Evolutionary conservation across 2,329 filamentous ascomycete species (phyloP).

Genomic region (Esteya vermicola): DNA sequence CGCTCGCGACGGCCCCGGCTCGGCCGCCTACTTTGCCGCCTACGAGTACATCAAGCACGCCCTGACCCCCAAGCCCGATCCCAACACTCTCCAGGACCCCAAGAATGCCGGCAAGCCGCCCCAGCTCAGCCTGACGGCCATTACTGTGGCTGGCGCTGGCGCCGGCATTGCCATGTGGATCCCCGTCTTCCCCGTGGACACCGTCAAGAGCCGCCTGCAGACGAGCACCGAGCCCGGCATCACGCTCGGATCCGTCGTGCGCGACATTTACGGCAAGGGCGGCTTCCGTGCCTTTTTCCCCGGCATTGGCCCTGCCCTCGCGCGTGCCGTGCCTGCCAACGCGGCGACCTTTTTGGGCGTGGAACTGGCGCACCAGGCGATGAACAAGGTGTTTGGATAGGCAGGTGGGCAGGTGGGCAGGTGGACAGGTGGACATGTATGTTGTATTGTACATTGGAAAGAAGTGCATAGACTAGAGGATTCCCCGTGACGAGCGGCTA

Average conservation of each 20-base stretch:
- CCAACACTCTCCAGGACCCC: constrained; percentile 48
- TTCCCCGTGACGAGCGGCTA: no score
- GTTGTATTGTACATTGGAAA: no score
- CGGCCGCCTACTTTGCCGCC: constrained; percentile 89
- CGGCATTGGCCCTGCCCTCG: constrained; percentile 82
- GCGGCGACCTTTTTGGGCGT: constrained; percentile 87
- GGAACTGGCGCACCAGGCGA: constrained; percentile 68
- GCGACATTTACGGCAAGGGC: constrained; percentile 67
- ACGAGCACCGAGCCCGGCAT: constrained; percentile 68
- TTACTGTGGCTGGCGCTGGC: constrained; percentile 75
- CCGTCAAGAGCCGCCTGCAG: constrained; percentile 87
- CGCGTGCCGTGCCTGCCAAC: constrained; percentile 88
- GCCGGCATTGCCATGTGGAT: constrained; percentile 99
- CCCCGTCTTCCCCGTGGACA: constrained; percentile 94
- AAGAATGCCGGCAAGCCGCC: no score
- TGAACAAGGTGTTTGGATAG: constrained; percentile 58
- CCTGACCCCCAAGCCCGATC: constrained; percentile 74
- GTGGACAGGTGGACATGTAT: constrained; percentile 11
- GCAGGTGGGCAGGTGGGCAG: no score
- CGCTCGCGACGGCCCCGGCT: constrained; percentile 83
- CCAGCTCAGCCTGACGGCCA: constrained; percentile 64
- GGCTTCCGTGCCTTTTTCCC: constrained; percentile 93
- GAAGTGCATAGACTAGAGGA: no score
- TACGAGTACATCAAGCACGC: constrained; percentile 91
- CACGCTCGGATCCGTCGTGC: constrained; percentile 65